Evolutionary conservation across 306 rosid species (phyloP), one percentile per base, ranked within the genome.

Genomic region (Pterocarpus santalinus): DNA sequence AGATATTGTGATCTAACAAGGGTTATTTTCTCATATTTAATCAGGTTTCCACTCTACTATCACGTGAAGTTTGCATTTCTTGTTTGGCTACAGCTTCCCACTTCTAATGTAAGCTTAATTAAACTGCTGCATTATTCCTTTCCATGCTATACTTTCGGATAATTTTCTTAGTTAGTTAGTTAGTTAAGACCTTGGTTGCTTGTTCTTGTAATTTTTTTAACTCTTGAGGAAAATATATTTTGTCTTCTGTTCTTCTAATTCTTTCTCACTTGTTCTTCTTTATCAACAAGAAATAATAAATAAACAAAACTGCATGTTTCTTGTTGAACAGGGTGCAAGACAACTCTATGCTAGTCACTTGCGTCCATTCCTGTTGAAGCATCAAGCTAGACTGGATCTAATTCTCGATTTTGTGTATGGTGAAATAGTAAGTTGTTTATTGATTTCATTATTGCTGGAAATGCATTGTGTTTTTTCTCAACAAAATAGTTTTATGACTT

Each of bases 1-100:
- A 38, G 52, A 44, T 77, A 35, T 72, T 80, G 57, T 28, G 65
- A 65, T 82, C 83, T 87, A 41, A 88, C 75, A 52, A 60, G 64
- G 35, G 41, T 72, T 47, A 47, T 3, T 75, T 22, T 9, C 8
- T 32, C 16, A 46, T 62, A 8, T 71, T 60, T 70, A 36, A 73
- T 80, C 85, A 90, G 91, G 91, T 70, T 90, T 83, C 94, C 91
- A 1, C 83, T 88, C 80, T 90, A 88, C 83, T 74, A 86, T 68
- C 93, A 86, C 22, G 41, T 82, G 79, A 90, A 90, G 87, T 84
- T 90, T 86, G 94, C 89, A 61, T 88, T 90, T 85, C 90, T 90
- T 60, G 73, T 90, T 80, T 90, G 94, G 94, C 72, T 90, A 66
- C 94, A 90, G 73, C 90, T 90, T 80, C 94, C 94, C 71, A 61